These are phyloP conservation scores for Phytophthora citricola DNA, from an alignment of 352 stramenopile genomes.

Conservation along the genomic window DNA sequence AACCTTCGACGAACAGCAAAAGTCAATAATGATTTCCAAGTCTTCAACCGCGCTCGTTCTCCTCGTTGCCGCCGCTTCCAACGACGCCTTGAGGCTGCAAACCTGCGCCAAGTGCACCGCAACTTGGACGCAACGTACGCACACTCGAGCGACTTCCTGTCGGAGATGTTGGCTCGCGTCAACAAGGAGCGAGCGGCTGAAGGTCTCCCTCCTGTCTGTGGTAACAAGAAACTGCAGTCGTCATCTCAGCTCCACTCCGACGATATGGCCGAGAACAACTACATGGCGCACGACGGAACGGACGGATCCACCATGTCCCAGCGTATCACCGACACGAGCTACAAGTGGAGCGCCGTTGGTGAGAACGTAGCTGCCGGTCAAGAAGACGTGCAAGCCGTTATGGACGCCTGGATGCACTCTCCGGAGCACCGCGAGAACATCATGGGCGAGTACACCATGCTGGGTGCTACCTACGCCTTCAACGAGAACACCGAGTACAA, in stretches of 20 bases:
- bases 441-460: slow-evolving; percentile 38
- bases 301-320: slow-evolving; percentile 43
- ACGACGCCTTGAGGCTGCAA: slow-evolving; percentile 5
- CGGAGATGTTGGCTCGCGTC: slow-evolving; percentile 45
- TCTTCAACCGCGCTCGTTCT: slow-evolving; percentile 12
- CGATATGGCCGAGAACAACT: slow-evolving; percentile 53
- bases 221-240: slow-evolving; percentile 41
- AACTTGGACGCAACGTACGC: slow-evolving; percentile 27
- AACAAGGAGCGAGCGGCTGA: slow-evolving; percentile 48
- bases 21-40: slow-evolving; percentile 8
- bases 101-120: slow-evolving; percentile 26
- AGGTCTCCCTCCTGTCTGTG: slow-evolving; percentile 37
- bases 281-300: slow-evolving; percentile 50
- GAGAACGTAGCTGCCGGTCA: slow-evolving; percentile 51
- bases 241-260: slow-evolving; percentile 31
- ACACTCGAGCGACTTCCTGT: slow-evolving; percentile 21
- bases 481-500: slow-evolving; percentile 28
- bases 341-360: slow-evolving; percentile 43
- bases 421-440: slow-evolving; percentile 40
- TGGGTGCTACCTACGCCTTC: slow-evolving; percentile 37
- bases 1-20: slow-evolving; percentile 3
- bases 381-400: slow-evolving; percentile 36
- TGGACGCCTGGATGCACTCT: slow-evolving; percentile 50
- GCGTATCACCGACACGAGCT: slow-evolving; percentile 47
- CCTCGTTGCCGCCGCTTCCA: slow-evolving; percentile 8